phyloP scores from a whole-genome alignment of 495 filamentous ascomycete genomes.

The Cercophora scortea region DNA sequence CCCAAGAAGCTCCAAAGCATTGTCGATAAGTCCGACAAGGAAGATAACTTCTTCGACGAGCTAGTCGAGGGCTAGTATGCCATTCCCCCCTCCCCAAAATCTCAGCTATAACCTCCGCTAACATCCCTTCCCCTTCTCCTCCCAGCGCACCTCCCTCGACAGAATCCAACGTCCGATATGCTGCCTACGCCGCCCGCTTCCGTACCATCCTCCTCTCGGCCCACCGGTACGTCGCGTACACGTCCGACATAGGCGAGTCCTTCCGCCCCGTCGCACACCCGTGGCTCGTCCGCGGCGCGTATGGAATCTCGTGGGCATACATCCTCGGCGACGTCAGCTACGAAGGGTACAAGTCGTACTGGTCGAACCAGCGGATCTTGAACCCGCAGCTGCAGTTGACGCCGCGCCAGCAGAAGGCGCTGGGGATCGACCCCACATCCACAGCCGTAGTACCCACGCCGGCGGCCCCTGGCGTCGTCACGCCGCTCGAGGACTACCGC shows the following conservation, averaged over 20 bases:
- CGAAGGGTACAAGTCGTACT: slow-evolving; percentile 93
- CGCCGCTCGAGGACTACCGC: slow-evolving; percentile 81
- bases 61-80: slow-evolving; percentile 68
- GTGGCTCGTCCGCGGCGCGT: slow-evolving; percentile 68
- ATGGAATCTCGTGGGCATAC: slow-evolving; percentile 89
- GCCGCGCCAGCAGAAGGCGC: slow-evolving; percentile 26
- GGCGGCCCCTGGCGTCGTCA: slow-evolving; percentile 35
- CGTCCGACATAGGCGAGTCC: slow-evolving; percentile 92
- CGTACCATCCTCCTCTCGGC: slow-evolving; percentile 85
- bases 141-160: slow-evolving; percentile 71
- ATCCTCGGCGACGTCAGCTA: slow-evolving; percentile 82
- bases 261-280: slow-evolving; percentile 92
- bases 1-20: slow-evolving; percentile 63
- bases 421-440: slow-evolving; percentile 19
- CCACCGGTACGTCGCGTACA: slow-evolving; percentile 96
- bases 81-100: slow-evolving; percentile 30
- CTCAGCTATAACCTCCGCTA: background rate
- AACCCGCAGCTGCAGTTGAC: slow-evolving; percentile 42
- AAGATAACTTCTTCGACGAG: slow-evolving; percentile 72
- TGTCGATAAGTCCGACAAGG: slow-evolving; percentile 54
- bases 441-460: background rate
- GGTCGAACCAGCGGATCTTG: slow-evolving; percentile 59
- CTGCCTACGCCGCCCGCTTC: slow-evolving; percentile 79
- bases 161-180: slow-evolving; percentile 79
- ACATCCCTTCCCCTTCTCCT: slow-evolving; percentile 9